Percentiles rank a stretch among this genome's conserved stretches.
Evolutionary conservation across 2,329 filamentous ascomycete genomes (phyloP).

Genomic region (Hymenoscyphus fructigenus): DNA sequence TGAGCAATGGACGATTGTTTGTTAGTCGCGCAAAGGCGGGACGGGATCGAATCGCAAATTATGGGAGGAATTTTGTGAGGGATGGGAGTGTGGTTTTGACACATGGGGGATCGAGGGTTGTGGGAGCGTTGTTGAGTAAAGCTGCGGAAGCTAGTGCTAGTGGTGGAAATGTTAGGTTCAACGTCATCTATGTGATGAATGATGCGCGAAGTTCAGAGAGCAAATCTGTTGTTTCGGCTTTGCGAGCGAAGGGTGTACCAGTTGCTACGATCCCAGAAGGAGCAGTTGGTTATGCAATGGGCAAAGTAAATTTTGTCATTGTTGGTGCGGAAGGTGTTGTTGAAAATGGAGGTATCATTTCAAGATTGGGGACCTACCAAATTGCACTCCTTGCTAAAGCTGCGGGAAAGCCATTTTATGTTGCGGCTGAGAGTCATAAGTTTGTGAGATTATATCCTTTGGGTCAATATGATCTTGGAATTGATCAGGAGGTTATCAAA

Average conservation of each 20-base stretch:
- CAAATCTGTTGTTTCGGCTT: constrained; percentile 65
- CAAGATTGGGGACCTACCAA: constrained; percentile 81
- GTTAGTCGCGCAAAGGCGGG: constrained; percentile 83
- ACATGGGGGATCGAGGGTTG: constrained; percentile 83
- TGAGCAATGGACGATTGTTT: constrained; percentile 84
- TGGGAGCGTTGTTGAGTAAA: constrained; percentile 71
- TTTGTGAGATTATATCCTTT: constrained; percentile 86
- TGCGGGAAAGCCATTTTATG: constrained; percentile 72
- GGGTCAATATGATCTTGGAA: constrained; percentile 76
- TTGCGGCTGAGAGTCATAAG: constrained; percentile 94
- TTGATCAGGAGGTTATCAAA: constrained; percentile 74
- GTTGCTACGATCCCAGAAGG: constrained; percentile 79
- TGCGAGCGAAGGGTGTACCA: constrained; percentile 73
- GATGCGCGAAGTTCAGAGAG: constrained; percentile 59
- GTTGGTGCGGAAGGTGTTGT: constrained; percentile 82
- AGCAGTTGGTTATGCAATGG: constrained; percentile 76
- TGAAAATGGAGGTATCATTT: constrained; percentile 91
- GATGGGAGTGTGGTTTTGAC: constrained; percentile 82
- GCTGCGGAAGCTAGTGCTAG: constrained; percentile 65
- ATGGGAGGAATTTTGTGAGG: constrained; percentile 74
- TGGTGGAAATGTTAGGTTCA: constrained; percentile 66
- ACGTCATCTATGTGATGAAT: constrained; percentile 76
- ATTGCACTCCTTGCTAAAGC: constrained; percentile 78
- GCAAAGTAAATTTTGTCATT: constrained; percentile 67
- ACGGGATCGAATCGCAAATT: constrained; percentile 76